phyloP scores from a whole-genome alignment of 768 basidiomycete species.

The Suillus decipiens region DNA sequence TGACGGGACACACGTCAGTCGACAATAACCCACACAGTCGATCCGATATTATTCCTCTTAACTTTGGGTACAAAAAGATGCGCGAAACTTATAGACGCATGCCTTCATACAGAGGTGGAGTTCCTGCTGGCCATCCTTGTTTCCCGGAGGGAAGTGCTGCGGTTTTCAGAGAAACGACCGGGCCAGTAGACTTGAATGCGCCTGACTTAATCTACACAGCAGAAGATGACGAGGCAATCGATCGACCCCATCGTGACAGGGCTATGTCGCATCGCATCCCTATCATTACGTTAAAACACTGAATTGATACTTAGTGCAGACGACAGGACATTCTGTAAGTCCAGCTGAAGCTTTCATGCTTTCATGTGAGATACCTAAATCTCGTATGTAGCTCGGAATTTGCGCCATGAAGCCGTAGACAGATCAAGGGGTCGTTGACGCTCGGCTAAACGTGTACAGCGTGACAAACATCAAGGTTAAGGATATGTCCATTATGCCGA shows the following conservation, averaged over 20 bases:
- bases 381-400: not conserved
- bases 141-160: not conserved
- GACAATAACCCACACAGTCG: not conserved
- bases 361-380: not conserved
- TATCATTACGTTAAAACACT: not conserved
- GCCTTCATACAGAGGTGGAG: not conserved
- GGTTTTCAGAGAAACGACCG: not conserved
- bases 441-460: not conserved
- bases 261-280: not conserved
- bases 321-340: not conserved
- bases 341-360: not conserved
- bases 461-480: not conserved
- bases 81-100: not conserved
- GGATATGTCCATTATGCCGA: not conserved
- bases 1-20: conserved; percentile 17
- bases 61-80: not conserved
- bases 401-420: not conserved
- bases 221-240: not conserved
- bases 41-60: not conserved
- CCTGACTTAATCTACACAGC: not conserved
- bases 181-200: not conserved
- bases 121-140: not conserved
- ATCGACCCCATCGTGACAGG: not conserved
- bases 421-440: not conserved
- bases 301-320: not conserved